These are phyloP conservation scores for Podila horticola DNA, from an alignment of 192 early-diverging fungal species.

Conservation along the genomic window DNA sequence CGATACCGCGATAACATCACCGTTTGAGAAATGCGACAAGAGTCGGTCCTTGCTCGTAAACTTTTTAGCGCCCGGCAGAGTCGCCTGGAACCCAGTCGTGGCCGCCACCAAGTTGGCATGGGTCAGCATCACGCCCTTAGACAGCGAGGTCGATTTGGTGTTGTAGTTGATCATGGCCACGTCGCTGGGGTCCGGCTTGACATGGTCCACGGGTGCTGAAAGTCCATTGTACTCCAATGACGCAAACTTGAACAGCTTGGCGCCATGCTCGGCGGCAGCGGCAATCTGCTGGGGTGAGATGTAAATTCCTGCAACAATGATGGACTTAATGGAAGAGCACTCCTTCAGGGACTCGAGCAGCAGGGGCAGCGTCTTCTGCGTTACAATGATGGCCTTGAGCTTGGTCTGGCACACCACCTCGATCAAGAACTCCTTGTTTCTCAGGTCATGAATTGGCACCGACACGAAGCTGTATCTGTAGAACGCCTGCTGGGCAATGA, in stretches of 20 bases:
- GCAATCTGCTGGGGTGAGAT: conserved; percentile 23
- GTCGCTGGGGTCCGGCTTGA: conserved; percentile 35
- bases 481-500: conserved; percentile 43
- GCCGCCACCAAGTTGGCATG: conserved; percentile 85
- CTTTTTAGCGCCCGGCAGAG: conserved; percentile 17
- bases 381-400: conserved; percentile 45
- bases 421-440: conserved; percentile 28
- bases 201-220: conserved; percentile 5
- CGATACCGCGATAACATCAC: conserved; percentile 38
- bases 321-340: conserved; percentile 27
- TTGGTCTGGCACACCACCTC: conserved; percentile 47
- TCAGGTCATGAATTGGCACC: conserved; percentile 46
- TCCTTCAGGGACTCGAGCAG: conserved; percentile 30
- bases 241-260: conserved; percentile 22
- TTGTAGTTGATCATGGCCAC: conserved; percentile 51
- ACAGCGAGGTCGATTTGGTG: conserved; percentile 35
- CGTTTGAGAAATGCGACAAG: conserved; percentile 42
- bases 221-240: conserved; percentile 28
- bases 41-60: conserved; percentile 36
- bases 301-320: conserved; percentile 29
- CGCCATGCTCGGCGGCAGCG: conserved; percentile 21
- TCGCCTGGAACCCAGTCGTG: conserved; percentile 27
- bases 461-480: conserved; percentile 50
- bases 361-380: conserved; percentile 25
- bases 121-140: conserved; percentile 89